A percentile compares a stretch with the other conserved stretches of the same genome.
Conservation (phyloP, 495 filamentous ascomycete species). For the Viridothelium virens region DNA sequence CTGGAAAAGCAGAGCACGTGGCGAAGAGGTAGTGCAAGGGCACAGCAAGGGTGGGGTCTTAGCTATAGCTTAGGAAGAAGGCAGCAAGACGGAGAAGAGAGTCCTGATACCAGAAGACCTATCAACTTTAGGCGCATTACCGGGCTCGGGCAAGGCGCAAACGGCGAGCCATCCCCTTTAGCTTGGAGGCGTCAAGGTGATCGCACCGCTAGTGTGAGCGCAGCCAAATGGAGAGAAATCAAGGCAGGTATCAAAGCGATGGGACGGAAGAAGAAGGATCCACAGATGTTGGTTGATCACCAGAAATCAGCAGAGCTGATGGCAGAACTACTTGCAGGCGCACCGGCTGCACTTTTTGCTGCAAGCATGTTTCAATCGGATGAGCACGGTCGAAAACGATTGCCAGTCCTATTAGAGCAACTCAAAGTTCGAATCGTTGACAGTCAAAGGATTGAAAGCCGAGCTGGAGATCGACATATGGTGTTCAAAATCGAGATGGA, state of each 20-base stretch:
- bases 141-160: slow-evolving; percentile 54
- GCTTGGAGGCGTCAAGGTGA: slow-evolving; percentile 49
- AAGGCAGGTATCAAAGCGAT: slow-evolving; percentile 79
- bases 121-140: slow-evolving; percentile 71
- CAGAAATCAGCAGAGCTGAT: slow-evolving; percentile 94
- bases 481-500: slow-evolving; percentile 89
- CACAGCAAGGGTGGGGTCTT: slow-evolving; percentile 49
- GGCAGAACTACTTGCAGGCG: slow-evolving; percentile 85
- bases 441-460: slow-evolving; percentile 52
- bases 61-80: slow-evolving; percentile 44
- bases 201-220: slow-evolving; percentile 66
- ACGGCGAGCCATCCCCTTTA: slow-evolving; percentile 41
- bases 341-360: slow-evolving; percentile 83
- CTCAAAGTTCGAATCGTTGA: slow-evolving; percentile 81
- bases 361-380: slow-evolving; percentile 97
- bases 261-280: slow-evolving; percentile 66
- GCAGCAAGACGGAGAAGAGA: slow-evolving; percentile 34
- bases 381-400: slow-evolving; percentile 88
- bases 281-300: slow-evolving; percentile 65
- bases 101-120: slow-evolving; percentile 52
- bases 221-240: slow-evolving; percentile 76
- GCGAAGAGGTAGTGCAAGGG: slow-evolving; percentile 37
- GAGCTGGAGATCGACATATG: slow-evolving; percentile 68
- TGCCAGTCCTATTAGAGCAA: slow-evolving; percentile 91
- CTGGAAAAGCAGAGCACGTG: slow-evolving; percentile 52